These are phyloP conservation scores for Pulveroboletus sp. DNA, from an alignment of 768 basidiomycete species.

Conservation along the genomic window DNA sequence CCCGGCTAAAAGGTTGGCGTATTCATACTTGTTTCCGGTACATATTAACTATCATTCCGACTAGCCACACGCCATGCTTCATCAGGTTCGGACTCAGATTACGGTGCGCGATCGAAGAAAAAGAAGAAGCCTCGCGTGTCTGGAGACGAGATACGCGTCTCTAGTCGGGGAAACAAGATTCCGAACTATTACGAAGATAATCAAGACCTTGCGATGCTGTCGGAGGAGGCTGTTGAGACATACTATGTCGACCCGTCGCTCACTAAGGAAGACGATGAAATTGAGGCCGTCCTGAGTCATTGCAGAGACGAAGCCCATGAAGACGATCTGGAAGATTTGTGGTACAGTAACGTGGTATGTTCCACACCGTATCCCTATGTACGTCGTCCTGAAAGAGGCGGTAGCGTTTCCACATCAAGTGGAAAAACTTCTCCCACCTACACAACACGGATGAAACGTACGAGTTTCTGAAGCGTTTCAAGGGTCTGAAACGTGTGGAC, in stretches of 20 bases:
- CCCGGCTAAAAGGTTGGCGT: slow-evolving; percentile 55
- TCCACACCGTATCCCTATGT: neutral
- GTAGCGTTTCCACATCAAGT: slow-evolving; percentile 98
- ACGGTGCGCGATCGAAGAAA: slow-evolving; percentile 81
- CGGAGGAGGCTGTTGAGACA: slow-evolving; percentile 46
- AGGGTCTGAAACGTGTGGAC: slow-evolving; percentile 94
- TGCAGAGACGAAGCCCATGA: slow-evolving; percentile 78
- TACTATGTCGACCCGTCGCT: slow-evolving; percentile 53
- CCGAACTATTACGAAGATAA: slow-evolving; percentile 79
- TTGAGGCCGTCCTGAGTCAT: slow-evolving; percentile 87
- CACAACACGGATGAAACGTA: slow-evolving; percentile 99
- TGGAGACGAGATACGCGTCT: slow-evolving; percentile 73
- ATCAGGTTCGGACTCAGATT: slow-evolving; percentile 85
- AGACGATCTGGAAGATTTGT: slow-evolving; percentile 73
- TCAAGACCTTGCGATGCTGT: slow-evolving; percentile 71
- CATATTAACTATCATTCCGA: slow-evolving; percentile 21
- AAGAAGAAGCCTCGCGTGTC: slow-evolving; percentile 62
- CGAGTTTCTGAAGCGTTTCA: slow-evolving; percentile 92
- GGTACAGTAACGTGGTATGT: slow-evolving; percentile 82
- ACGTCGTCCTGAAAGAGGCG: slow-evolving; percentile 9
- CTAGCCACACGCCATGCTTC: slow-evolving; percentile 50
- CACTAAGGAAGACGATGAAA: slow-evolving; percentile 72
- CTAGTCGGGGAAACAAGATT: slow-evolving; percentile 66
- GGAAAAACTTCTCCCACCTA: slow-evolving; percentile 96
- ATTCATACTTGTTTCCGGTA: slow-evolving; percentile 4